Conservation (phyloP, 1,139 yeast species). For the Debaryomycetaceae sp. region DNA sequence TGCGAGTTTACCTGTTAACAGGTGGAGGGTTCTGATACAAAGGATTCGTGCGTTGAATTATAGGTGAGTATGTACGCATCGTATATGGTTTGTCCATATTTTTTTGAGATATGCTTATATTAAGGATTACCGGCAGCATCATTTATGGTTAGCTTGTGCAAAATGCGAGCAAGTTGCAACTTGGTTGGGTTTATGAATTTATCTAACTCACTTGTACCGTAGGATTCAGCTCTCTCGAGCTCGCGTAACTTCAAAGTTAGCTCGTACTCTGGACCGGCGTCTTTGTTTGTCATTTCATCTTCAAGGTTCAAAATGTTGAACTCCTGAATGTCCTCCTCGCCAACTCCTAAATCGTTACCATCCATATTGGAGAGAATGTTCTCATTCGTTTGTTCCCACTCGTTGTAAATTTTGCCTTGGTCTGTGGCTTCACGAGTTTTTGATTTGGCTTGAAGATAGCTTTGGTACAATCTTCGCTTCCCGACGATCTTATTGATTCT, state of each 20-base stretch:
- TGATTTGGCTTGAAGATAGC: slow-evolving; percentile 25
- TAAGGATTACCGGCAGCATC: neutral
- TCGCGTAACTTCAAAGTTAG: slow-evolving; percentile 13
- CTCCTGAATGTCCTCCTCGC: slow-evolving; percentile 57
- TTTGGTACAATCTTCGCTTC: slow-evolving; percentile 32
- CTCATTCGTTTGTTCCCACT: slow-evolving; percentile 48
- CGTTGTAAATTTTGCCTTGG: slow-evolving; percentile 37
- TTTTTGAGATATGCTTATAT: too few species aligned
- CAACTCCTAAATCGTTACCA: slow-evolving; percentile 53
- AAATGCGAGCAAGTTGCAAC: slow-evolving; percentile 5
- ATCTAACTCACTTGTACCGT: slow-evolving; percentile 26
- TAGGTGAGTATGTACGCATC: too few species aligned
- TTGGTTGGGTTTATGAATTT: slow-evolving; percentile 18
- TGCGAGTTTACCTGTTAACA: too few species aligned
- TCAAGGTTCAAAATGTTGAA: slow-evolving; percentile 35
- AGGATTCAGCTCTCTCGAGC: neutral
- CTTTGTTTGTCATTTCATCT: slow-evolving; percentile 24
- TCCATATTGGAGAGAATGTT: slow-evolving; percentile 42
- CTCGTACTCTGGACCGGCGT: slow-evolving; percentile 10
- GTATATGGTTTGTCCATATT: too few species aligned
- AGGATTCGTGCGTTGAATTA: too few species aligned
- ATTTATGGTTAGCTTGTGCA: neutral
- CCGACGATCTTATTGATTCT: slow-evolving; percentile 25
- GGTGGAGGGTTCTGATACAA: too few species aligned
- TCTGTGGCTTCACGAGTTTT: slow-evolving; percentile 17